Percentiles rank a stretch among this genome's conserved stretches.
phyloP scores from a whole-genome alignment of 2,329 filamentous ascomycete genomes.

The Exophiala oligosperma region DNA sequence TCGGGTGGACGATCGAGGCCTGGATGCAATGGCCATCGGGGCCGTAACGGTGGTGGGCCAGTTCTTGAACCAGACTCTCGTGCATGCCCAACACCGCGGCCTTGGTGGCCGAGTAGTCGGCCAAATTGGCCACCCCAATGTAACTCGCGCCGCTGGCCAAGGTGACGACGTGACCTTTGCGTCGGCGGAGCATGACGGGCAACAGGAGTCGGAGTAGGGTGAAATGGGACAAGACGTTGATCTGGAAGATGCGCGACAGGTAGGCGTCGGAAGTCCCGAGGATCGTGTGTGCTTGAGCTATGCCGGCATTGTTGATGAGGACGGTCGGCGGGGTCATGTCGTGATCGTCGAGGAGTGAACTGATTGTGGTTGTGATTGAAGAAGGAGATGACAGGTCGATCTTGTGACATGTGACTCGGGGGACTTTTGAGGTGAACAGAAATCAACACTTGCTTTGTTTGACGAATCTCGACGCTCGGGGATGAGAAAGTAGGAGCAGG shows the following conservation, averaged over 20 bases:
- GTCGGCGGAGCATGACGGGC: constrained; percentile 59
- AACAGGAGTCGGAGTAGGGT: constrained; percentile 66
- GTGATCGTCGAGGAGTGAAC: constrained; percentile 49
- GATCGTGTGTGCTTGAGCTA: constrained; percentile 59
- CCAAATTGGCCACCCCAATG: constrained; percentile 60
- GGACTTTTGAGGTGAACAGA: constrained; percentile 3
- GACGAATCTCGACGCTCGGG: too few relatives aligned
- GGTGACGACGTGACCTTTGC: constrained; percentile 73
- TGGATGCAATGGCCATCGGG: constrained; percentile 20
- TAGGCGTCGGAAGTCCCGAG: constrained; percentile 59
- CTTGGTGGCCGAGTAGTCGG: constrained; percentile 68
- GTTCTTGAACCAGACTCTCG: constrained; percentile 61
- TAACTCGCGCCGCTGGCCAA: constrained; percentile 66
- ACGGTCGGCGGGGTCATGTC: constrained; percentile 56
- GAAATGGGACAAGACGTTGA: constrained; percentile 69
- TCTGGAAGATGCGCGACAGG: constrained; percentile 67
- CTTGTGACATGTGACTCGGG: constrained; percentile 12
- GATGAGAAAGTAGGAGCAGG: too few relatives aligned
- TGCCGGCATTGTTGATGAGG: constrained; percentile 71
- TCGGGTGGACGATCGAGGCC: constrained; percentile 23
- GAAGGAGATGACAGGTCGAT: constrained; percentile 62
- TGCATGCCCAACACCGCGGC: constrained; percentile 67
- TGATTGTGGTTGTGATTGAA: constrained; percentile 56
- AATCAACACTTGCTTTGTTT: too few relatives aligned
- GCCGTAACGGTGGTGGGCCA: constrained; percentile 55